Evolutionary conservation across 768 basidiomycete species (phyloP), one percentile per base, ranked within the genome.

Genomic region (Rhodocollybia butyracea): DNA sequence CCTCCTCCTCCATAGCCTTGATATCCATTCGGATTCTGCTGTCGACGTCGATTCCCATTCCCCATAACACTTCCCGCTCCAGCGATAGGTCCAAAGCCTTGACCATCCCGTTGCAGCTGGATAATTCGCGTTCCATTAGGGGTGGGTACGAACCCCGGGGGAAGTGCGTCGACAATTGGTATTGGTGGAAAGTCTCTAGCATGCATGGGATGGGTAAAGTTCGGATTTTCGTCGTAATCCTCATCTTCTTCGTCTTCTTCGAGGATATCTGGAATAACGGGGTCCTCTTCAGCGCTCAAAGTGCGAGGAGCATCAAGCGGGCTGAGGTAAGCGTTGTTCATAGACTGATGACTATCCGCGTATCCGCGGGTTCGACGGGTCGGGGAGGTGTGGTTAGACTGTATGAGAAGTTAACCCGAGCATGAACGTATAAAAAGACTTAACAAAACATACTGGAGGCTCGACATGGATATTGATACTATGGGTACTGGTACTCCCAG

Each of bases 391-490:
- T 41, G 27, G 21, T 36, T 41, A 21, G 53, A 54, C 42, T 43
- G 10, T 2, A 19, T n/a, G 13, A 31, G 31, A 11, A 46, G 15
- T 19, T 26, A 19, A 6, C 13, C 26, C n/a, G 8, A 21, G 30
- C 13, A n/a, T 6, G 8, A 12, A 7, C 11, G 27, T 24, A 13
- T 15, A 22, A 24, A 21, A 2, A 2, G 11, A 36, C 10, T 3
- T 50, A 10, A 26, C 12, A 21, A 24, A 42, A 36, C 53, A 19
- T 32, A 54, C 53, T 10, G 53, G 53, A 34, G 42, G 32, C 26
- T 46, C 42, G 22, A 54, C 19, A 22, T 54, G n/a, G 2, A 54
- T 54, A 15, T 34, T 22, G 24, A 54, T 45, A 32, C 53, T 54
- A 24, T 34, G 17, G 6, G 42, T 30, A 27, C 53, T 46, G 12